A percentile compares a stretch with the other conserved stretches of the same genome.
phyloP scores from a whole-genome alignment of 75 land plant species.

The Selaginella tamariscina region DNA sequence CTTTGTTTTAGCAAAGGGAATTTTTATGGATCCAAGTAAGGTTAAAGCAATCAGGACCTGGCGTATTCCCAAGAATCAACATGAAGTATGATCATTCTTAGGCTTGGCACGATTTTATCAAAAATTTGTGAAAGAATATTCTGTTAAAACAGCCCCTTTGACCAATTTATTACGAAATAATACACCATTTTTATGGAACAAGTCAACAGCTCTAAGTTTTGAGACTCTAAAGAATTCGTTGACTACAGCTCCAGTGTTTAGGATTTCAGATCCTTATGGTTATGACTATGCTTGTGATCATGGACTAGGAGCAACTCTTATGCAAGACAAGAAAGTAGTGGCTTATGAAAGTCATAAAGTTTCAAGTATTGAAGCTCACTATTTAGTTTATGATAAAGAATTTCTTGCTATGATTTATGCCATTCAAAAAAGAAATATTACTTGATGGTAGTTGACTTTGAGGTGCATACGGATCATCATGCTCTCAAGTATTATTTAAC shows the following conservation, averaged over 20 bases:
- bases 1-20: neutral
- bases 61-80: neutral
- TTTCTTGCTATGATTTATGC: conserved; percentile 10
- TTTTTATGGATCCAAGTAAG: neutral
- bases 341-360: conserved; percentile 10
- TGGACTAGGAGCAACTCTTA: neutral
- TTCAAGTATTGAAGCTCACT: conserved; percentile 12
- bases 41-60: neutral
- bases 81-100: neutral
- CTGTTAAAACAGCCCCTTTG: neutral
- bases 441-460: neutral
- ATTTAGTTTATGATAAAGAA: conserved; percentile 10
- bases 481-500: conserved; percentile 3
- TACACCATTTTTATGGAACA: neutral
- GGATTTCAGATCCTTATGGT: too few species aligned
- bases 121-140: neutral
- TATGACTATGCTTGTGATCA: too few species aligned
- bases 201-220: neutral
- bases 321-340: conserved; percentile 8
- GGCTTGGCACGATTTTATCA: neutral
- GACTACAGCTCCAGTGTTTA: neutral
- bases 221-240: neutral
- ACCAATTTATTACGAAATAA: neutral
- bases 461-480: neutral
- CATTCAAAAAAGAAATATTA: conserved; percentile 7